phyloP scores from a whole-genome alignment of 2,329 filamentous ascomycete species.

The Ceratocystis albifundus region DNA sequence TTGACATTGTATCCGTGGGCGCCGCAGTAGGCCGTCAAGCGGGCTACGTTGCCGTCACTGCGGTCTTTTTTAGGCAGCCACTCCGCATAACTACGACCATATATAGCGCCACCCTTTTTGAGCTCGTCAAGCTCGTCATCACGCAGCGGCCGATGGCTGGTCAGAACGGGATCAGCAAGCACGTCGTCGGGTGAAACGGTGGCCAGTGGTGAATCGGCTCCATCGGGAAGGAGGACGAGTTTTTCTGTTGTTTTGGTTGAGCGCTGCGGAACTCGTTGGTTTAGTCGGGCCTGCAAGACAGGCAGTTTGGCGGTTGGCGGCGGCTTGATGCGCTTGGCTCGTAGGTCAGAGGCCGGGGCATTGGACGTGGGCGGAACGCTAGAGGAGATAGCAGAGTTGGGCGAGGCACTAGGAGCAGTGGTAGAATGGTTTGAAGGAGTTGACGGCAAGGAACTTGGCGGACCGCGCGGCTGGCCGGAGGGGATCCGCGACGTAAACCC shows the following conservation, averaged over 20 bases:
- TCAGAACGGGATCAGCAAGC: slow-evolving; percentile 16
- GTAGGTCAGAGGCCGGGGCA: slow-evolving; percentile 12
- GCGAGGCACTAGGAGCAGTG: slow-evolving; percentile 29
- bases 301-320: slow-evolving; percentile 21
- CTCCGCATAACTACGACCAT: slow-evolving; percentile 86
- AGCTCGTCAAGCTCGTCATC: slow-evolving; percentile 58
- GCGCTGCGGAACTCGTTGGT: slow-evolving; percentile 60
- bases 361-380: slow-evolving; percentile 28
- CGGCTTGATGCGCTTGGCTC: slow-evolving; percentile 22
- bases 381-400: slow-evolving; percentile 30
- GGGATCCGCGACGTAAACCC: slow-evolving; percentile 91
- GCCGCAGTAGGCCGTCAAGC: slow-evolving; percentile 92
- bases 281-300: slow-evolving; percentile 36
- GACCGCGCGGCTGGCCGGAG: slow-evolving; percentile 75
- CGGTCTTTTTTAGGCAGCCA: slow-evolving; percentile 77
- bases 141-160: slow-evolving; percentile 41
- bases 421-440: slow-evolving; percentile 28
- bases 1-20: slow-evolving; percentile 87
- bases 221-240: slow-evolving; percentile 74
- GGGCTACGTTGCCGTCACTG: slow-evolving; percentile 65
- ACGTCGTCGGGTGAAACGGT: slow-evolving; percentile 45
- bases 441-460: slow-evolving; percentile 41
- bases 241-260: slow-evolving; percentile 95
- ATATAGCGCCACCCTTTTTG: slow-evolving; percentile 48
- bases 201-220: slow-evolving; percentile 36